Evolutionary conservation across 805 yeast species (phyloP).

Genomic region (Yamadazyma phyllophila): DNA sequence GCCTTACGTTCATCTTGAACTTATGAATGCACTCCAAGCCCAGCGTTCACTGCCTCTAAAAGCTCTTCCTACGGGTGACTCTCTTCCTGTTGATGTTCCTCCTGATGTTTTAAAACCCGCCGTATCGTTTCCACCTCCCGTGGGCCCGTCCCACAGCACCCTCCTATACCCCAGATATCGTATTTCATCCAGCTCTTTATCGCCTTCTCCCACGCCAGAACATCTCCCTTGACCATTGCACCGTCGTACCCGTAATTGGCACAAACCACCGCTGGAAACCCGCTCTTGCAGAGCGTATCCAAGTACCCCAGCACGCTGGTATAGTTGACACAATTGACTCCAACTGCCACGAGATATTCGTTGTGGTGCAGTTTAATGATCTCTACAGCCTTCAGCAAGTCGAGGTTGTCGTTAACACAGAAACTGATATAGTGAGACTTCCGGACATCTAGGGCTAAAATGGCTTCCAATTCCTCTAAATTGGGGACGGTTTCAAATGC

Average conservation of each 20-base stretch:
- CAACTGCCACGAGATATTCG: slow-evolving; percentile 47
- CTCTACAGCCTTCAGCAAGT: not conserved
- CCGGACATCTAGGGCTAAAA: slow-evolving; percentile 26
- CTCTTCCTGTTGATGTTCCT: too few relatives aligned
- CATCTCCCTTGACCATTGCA: slow-evolving; percentile 21
- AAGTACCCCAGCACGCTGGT: slow-evolving; percentile 39
- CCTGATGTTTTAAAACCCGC: too few relatives aligned
- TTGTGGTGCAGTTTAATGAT: not conserved
- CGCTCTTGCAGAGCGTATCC: slow-evolving; percentile 12
- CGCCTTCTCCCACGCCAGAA: slow-evolving; percentile 32
- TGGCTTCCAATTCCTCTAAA: slow-evolving; percentile 50
- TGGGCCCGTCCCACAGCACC: slow-evolving; percentile 9
- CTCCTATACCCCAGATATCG: slow-evolving; percentile 29
- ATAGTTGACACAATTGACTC: slow-evolving; percentile 67
- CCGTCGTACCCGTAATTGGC: slow-evolving; percentile 69
- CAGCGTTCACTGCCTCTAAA: too few relatives aligned
- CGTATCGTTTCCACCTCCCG: slow-evolving; percentile 21
- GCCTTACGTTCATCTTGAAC: too few relatives aligned
- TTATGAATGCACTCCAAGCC: too few relatives aligned
- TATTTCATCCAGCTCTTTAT: slow-evolving; percentile 7
- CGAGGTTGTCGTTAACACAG: slow-evolving; percentile 21
- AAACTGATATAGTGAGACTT: slow-evolving; percentile 49
- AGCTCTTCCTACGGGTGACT: too few relatives aligned
- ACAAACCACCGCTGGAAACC: slow-evolving; percentile 51
- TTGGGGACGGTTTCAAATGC: slow-evolving; percentile 76